Conservation (phyloP, 306 rosid genomes). For the Sesbania bispinosa region DNA sequence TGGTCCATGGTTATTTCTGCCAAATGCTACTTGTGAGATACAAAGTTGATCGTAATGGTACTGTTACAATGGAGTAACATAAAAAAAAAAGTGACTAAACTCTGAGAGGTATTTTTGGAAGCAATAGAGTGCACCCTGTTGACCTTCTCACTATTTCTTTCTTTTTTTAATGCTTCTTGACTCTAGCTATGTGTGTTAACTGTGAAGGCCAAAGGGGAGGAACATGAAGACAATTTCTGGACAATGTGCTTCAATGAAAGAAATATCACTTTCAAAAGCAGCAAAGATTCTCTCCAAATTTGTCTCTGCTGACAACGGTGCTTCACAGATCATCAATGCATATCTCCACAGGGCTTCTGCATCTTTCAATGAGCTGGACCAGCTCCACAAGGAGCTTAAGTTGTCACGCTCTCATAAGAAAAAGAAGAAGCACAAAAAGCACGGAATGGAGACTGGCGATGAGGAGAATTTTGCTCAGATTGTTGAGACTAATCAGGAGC, state of each 20-base stretch:
- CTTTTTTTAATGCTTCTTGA: background rate
- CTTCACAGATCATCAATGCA: slow-evolving; percentile 18
- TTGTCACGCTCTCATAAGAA: slow-evolving; percentile 13
- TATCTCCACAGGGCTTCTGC: slow-evolving; percentile 30
- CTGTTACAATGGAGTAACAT: no score
- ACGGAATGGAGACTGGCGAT: background rate
- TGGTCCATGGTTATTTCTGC: no score
- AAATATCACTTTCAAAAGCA: slow-evolving; percentile 34
- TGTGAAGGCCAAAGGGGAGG: background rate
- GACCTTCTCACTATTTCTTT: no score
- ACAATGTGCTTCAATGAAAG: slow-evolving; percentile 15
- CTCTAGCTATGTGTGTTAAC: background rate
- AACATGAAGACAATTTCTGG: slow-evolving; percentile 31
- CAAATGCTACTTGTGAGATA: no score
- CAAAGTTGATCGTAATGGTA: no score
- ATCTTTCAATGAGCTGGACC: slow-evolving; percentile 32
- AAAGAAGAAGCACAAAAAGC: slow-evolving; percentile 15
- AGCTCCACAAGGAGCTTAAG: slow-evolving; percentile 35
- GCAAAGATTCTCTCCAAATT: slow-evolving; percentile 34
- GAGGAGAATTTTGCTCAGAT: background rate
- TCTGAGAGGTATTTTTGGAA: no score
- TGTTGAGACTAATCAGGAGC: background rate
- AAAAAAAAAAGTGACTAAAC: no score
- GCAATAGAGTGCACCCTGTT: no score
- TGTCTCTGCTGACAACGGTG: slow-evolving; percentile 40